Percentiles rank a stretch among this genome's conserved stretches.
Evolutionary conservation across 768 basidiomycete species (phyloP).

Genomic region (Xerocomellus amylosporus): DNA sequence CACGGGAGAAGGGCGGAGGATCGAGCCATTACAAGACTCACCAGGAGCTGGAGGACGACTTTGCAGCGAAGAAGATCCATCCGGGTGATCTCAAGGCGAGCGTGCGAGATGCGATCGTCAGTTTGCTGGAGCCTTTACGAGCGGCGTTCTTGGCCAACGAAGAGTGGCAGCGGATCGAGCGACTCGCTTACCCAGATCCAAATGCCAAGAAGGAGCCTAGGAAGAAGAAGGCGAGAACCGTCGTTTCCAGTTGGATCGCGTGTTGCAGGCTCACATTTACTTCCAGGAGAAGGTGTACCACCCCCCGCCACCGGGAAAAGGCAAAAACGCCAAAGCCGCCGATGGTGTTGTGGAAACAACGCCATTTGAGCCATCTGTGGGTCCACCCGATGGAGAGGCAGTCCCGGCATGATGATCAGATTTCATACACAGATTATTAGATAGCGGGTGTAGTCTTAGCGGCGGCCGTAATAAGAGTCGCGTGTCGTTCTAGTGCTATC

Average conservation of each 20-base stretch:
- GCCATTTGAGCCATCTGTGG: not conserved
- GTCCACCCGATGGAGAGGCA: slow-evolving; percentile 6
- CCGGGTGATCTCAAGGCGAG: slow-evolving; percentile 86
- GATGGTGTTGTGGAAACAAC: slow-evolving; percentile 4
- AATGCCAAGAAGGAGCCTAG: slow-evolving; percentile 60
- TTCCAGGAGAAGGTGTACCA: slow-evolving; percentile 75
- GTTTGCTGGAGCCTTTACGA: slow-evolving; percentile 77
- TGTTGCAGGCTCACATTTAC: not conserved
- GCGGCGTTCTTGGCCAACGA: slow-evolving; percentile 70
- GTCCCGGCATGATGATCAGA: not conserved
- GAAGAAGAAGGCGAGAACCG: slow-evolving; percentile 50
- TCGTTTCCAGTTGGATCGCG: not conserved
- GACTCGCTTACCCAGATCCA: slow-evolving; percentile 80
- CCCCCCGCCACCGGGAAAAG: slow-evolving; percentile 79
- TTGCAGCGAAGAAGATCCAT: slow-evolving; percentile 72
- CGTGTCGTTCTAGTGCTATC: slow-evolving; percentile 1
- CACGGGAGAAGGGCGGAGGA: slow-evolving; percentile 72
- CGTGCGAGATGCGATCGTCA: slow-evolving; percentile 70
- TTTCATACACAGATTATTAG: not conserved
- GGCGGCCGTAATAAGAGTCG: not conserved
- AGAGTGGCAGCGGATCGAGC: slow-evolving; percentile 78
- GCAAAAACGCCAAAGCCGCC: slow-evolving; percentile 43
- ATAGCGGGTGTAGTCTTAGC: not conserved
- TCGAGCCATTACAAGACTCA: slow-evolving; percentile 69
- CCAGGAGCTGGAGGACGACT: slow-evolving; percentile 68